These are phyloP conservation scores for Berkeleyomyces basicola DNA, from an alignment of 2,329 filamentous ascomycete genomes.

Conservation along the genomic window DNA sequence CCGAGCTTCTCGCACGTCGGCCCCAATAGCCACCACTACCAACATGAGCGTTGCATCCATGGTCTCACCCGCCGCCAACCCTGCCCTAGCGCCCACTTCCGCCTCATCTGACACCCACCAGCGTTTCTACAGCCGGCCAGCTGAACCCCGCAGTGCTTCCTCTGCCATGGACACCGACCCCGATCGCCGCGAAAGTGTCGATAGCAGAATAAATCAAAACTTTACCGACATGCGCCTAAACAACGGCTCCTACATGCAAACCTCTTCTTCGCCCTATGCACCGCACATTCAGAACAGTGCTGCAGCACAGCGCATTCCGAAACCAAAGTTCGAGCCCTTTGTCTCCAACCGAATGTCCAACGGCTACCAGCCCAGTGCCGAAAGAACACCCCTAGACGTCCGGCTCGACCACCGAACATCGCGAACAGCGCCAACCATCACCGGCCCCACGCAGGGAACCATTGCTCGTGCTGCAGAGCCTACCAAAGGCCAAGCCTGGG, in stretches of 20 bases:
- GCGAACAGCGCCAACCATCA: conserved; percentile 59
- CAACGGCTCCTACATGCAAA: conserved; percentile 22
- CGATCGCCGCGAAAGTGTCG: conserved; percentile 55
- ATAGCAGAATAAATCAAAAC: conserved; percentile 58
- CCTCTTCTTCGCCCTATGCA: conserved; percentile 45
- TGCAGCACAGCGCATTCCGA: conserved; percentile 52
- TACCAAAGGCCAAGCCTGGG: conserved; percentile 71
- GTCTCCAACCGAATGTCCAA: conserved; percentile 46
- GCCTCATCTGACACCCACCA: conserved; percentile 42
- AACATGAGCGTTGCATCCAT: conserved; percentile 1
- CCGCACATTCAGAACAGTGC: conserved; percentile 62
- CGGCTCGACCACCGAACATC: conserved; percentile 29
- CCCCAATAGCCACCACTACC: not conserved
- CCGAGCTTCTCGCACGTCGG: conserved; percentile 19
- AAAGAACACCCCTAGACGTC: conserved; percentile 35
- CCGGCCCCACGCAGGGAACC: conserved; percentile 47
- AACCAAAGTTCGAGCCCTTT: conserved; percentile 33
- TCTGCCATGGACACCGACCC: conserved; percentile 21
- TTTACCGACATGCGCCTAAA: conserved; percentile 55
- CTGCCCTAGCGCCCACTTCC: conserved; percentile 33
- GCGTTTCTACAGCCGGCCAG: conserved; percentile 24
- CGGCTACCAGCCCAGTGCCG: conserved; percentile 43
- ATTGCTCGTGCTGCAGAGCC: conserved; percentile 57
- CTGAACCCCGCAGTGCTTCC: not conserved
- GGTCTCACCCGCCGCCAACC: conserved; percentile 37